Percentiles rank a stretch among this genome's conserved stretches.
phyloP scores from a whole-genome alignment of 1,139 yeast genomes.

The Debaryomyces singareniensis region DNA sequence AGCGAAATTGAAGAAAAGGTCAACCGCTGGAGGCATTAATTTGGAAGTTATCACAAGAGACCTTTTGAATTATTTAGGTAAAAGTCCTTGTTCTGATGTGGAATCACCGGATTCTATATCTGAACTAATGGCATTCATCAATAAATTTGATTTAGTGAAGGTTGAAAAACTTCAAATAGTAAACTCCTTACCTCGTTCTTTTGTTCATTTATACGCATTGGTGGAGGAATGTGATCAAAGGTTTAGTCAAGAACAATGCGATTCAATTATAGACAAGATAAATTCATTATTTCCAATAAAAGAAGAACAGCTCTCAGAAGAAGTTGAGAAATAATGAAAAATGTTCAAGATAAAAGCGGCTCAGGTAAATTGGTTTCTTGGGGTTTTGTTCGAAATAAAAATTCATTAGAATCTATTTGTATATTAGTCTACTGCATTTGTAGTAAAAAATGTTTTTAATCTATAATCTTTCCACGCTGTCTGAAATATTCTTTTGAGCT shows the following conservation, averaged over 20 bases:
- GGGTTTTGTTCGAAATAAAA: too few species aligned
- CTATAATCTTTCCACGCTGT: too few species aligned
- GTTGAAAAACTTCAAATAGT: slow-evolving; percentile 81
- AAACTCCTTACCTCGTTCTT: slow-evolving; percentile 70
- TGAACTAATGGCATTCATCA: slow-evolving; percentile 45
- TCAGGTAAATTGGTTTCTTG: too few species aligned
- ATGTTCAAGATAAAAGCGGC: too few species aligned
- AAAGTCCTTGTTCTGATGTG: slow-evolving; percentile 36
- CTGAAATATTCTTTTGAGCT: too few species aligned
- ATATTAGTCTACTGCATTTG: too few species aligned
- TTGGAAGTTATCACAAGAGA: slow-evolving; percentile 70
- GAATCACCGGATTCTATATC: slow-evolving; percentile 45
- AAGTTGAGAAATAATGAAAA: too few species aligned
- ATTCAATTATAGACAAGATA: slow-evolving; percentile 47
- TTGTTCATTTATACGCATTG: slow-evolving; percentile 72
- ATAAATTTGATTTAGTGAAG: slow-evolving; percentile 59
- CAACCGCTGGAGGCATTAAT: slow-evolving; percentile 40
- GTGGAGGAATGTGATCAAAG: slow-evolving; percentile 91
- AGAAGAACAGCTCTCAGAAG: slow-evolving; percentile 24
- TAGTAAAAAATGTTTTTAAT: too few species aligned
- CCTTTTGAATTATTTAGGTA: slow-evolving; percentile 41
- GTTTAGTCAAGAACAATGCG: slow-evolving; percentile 57
- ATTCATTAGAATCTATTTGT: too few species aligned
- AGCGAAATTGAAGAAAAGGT: slow-evolving; percentile 30
- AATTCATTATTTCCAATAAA: slow-evolving; percentile 40